Percentiles rank a stretch among this genome's conserved stretches.
phyloP scores from a whole-genome alignment of 2,329 filamentous ascomycete genomes.

The Fusarium veterinarium region DNA sequence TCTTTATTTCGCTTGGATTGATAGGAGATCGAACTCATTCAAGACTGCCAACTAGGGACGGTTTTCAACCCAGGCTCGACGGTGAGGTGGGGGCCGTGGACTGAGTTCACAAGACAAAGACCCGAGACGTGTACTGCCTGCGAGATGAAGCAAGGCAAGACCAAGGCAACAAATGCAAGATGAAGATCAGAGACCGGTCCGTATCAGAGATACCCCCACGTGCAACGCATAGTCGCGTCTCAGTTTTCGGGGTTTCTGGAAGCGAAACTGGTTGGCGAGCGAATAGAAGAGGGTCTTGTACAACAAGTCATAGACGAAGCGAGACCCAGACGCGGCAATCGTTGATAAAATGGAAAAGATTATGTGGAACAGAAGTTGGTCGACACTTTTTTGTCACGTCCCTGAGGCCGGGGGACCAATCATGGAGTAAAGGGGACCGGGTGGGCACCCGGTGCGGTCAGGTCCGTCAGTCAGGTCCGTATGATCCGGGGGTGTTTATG shows the following conservation, averaged over 20 bases:
- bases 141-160: neutral
- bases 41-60: too few species aligned
- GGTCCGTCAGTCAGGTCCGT: slow-evolving; percentile 27
- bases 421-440: slow-evolving; percentile 21
- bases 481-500: slow-evolving; percentile 16
- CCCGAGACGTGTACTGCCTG: neutral
- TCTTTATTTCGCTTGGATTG: neutral
- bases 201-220: slow-evolving; percentile 20
- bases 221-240: slow-evolving; percentile 4
- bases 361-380: slow-evolving; percentile 23
- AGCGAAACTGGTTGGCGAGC: slow-evolving; percentile 20
- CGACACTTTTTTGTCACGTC: slow-evolving; percentile 20
- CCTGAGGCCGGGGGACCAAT: slow-evolving; percentile 24
- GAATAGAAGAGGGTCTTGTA: slow-evolving; percentile 15
- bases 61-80: neutral
- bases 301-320: neutral
- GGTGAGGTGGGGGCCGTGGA: neutral
- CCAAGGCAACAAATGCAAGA: neutral
- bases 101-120: neutral
- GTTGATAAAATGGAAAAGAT: slow-evolving; percentile 18
- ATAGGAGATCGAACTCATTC: neutral
- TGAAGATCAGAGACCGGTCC: slow-evolving; percentile 15
- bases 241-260: slow-evolving; percentile 2
- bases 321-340: slow-evolving; percentile 22
- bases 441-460: slow-evolving; percentile 37